Conservation (phyloP, 768 basidiomycete species). For the Krasilnikovozyma curviuscula region DNA sequence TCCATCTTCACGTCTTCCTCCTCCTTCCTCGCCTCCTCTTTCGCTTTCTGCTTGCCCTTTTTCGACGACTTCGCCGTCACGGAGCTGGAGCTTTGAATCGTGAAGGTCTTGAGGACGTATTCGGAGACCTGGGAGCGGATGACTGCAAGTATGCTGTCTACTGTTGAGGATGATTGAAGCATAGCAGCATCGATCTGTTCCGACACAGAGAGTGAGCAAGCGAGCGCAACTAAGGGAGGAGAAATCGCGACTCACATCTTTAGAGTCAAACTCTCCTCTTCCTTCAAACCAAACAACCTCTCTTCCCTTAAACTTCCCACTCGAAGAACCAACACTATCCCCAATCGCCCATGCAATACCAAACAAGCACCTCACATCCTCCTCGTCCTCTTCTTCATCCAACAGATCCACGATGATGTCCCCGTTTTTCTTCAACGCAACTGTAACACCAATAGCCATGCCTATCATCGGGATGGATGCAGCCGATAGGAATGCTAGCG, state of each 20-base stretch:
- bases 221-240: too few species aligned
- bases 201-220: too few species aligned
- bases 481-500: conserved; percentile 4
- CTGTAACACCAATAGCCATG: conserved; percentile 2
- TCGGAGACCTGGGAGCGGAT: too few species aligned
- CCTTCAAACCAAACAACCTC: conserved; percentile 9
- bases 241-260: conserved; percentile 4
- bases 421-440: not conserved
- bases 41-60: too few species aligned
- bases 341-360: conserved; percentile 2
- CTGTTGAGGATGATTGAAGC: too few species aligned
- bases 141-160: too few species aligned
- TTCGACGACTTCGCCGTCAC: too few species aligned
- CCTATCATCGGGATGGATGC: conserved; percentile 5
- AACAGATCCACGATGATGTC: conserved; percentile 4
- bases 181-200: too few species aligned
- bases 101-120: too few species aligned
- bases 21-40: too few species aligned
- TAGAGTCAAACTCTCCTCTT: conserved; percentile 1
- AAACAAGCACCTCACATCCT: conserved; percentile 4
- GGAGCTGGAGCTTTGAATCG: too few species aligned
- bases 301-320: conserved; percentile 1
- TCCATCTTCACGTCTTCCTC: too few species aligned
- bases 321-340: not conserved
- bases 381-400: conserved; percentile 5